A percentile compares a stretch with the other conserved stretches of the same genome.
phyloP scores from a whole-genome alignment of 805 yeast genomes.

The Hanseniaspora lachancei region DNA sequence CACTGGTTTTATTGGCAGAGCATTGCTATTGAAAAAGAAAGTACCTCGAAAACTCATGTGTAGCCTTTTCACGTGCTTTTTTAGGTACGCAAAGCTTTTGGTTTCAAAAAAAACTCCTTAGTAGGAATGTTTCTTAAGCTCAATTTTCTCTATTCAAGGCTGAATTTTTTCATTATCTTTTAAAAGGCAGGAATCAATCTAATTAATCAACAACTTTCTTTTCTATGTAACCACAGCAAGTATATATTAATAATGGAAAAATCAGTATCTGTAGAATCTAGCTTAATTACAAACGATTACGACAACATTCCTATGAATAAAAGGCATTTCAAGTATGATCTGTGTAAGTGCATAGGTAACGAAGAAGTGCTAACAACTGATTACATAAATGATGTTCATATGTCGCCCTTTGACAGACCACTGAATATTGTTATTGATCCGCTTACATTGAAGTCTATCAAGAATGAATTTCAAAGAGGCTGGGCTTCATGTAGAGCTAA shows the following conservation, averaged over 20 bases:
- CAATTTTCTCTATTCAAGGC: no score
- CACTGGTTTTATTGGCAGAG: no score
- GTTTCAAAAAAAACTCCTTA: no score
- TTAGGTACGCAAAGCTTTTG: no score
- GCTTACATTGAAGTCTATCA: not conserved
- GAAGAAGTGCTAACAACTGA: slow-evolving; percentile 19
- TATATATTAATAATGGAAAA: not conserved
- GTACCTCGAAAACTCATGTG: no score
- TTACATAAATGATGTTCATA: slow-evolving; percentile 3
- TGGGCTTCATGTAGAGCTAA: slow-evolving; percentile 12
- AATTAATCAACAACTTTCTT: not conserved
- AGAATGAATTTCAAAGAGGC: slow-evolving; percentile 1
- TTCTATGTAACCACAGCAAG: not conserved
- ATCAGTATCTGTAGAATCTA: not conserved
- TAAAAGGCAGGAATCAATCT: no score
- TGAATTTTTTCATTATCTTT: no score
- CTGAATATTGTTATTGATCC: not conserved
- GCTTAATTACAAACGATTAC: not conserved
- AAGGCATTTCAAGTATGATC: slow-evolving; percentile 67
- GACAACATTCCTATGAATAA: slow-evolving; percentile 49
- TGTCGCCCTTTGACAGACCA: slow-evolving; percentile 4
- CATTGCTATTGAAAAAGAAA: no score
- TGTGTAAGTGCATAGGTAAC: slow-evolving; percentile 62
- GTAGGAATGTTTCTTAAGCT: no score
- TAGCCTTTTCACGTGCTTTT: no score